Evolutionary conservation across 768 basidiomycete genomes (phyloP).

Genomic region (Boletus tomentosulus): DNA sequence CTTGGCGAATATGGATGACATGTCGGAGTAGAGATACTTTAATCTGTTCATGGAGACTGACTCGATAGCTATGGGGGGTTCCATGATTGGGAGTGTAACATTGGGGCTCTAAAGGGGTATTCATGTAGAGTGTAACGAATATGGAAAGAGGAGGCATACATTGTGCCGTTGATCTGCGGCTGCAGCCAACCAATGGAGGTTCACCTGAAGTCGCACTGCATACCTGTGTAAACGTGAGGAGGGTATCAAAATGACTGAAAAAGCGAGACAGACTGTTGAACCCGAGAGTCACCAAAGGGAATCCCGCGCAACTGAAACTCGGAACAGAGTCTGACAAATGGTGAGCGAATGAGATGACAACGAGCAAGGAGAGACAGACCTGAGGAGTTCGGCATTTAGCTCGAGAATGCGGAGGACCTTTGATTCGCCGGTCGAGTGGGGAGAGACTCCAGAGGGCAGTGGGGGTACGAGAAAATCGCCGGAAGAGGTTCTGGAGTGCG

Average conservation of each 20-base stretch:
- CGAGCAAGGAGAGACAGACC: constrained; percentile 38
- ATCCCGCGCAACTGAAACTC: constrained; percentile 56
- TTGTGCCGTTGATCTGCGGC: constrained; percentile 57
- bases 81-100: constrained; percentile 53
- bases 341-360: constrained; percentile 4
- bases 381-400: constrained; percentile 65
- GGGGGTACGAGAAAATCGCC: constrained; percentile 29
- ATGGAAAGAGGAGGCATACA: constrained; percentile 33
- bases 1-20: constrained; percentile 60
- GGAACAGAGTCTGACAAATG: constrained; percentile 48
- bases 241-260: not conserved
- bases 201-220: constrained; percentile 58
- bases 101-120: constrained; percentile 24
- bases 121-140: constrained; percentile 5
- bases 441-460: constrained; percentile 23
- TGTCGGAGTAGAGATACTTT: constrained; percentile 57
- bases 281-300: constrained; percentile 43
- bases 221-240: constrained; percentile 42
- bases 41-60: constrained; percentile 56
- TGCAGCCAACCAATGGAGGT: constrained; percentile 66
- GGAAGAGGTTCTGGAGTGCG: constrained; percentile 27
- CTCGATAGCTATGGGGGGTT: constrained; percentile 49
- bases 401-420: constrained; percentile 63
- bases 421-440: constrained; percentile 9
- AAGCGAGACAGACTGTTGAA: constrained; percentile 48